Evolutionary conservation across 1,284 basidiomycete species (phyloP).

Genomic region (Apiotrichum laibachii): DNA sequence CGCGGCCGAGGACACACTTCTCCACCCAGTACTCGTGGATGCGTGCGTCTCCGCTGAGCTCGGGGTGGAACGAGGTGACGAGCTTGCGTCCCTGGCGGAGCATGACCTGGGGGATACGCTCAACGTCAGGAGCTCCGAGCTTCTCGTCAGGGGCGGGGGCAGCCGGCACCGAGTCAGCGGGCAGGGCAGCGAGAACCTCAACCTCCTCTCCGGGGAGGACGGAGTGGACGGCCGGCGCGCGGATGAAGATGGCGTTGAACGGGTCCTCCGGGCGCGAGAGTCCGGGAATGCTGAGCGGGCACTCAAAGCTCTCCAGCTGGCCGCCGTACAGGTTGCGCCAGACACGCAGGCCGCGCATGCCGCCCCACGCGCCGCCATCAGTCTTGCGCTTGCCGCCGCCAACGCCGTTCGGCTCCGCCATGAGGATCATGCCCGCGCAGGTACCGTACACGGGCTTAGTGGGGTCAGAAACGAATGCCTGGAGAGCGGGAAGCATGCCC

Average conservation of each 20-base stretch:
- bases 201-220: constrained; percentile 12
- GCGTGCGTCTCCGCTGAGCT: constrained; percentile 79
- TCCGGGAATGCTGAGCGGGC: constrained; percentile 64
- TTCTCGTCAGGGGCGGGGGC: constrained; percentile 41
- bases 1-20: constrained; percentile 39
- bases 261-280: constrained; percentile 62
- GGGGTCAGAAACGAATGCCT: constrained; percentile 61
- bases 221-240: constrained; percentile 64
- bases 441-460: constrained; percentile 87
- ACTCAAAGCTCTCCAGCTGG: constrained; percentile 81
- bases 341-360: constrained; percentile 69
- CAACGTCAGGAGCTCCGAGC: constrained; percentile 39
- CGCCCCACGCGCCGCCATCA: constrained; percentile 58
- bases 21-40: constrained; percentile 67
- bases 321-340: constrained; percentile 76
- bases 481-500: constrained; percentile 75
- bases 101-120: constrained; percentile 73
- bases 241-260: constrained; percentile 90
- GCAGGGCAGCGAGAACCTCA: constrained; percentile 64
- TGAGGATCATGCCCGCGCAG: constrained; percentile 92
- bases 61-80: constrained; percentile 91
- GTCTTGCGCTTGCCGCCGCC: constrained; percentile 64
- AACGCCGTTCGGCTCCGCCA: constrained; percentile 62
- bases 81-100: constrained; percentile 79
- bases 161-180: constrained; percentile 58